Evolutionary conservation across 164 flowering plant species (phyloP).

Genomic region (Macadamia tetraphylla): DNA sequence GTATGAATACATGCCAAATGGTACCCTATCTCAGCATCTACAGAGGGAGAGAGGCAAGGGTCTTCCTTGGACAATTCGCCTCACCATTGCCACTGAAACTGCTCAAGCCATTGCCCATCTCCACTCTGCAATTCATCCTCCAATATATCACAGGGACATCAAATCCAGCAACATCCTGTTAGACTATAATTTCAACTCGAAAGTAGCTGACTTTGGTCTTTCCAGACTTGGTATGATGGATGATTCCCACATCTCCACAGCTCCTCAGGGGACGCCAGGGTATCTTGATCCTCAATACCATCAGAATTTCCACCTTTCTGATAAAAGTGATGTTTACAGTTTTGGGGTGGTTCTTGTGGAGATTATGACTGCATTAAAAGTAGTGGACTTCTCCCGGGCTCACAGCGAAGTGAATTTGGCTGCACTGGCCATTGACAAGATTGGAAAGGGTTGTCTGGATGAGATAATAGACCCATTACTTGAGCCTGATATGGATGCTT

Average conservation of each 20-base stretch:
- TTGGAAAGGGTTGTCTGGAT: conserved; percentile 54
- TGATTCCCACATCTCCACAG: conserved; percentile 76
- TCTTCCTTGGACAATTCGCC: conserved; percentile 64
- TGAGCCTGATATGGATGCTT: conserved; percentile 38
- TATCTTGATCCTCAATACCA: conserved; percentile 93
- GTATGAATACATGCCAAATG: conserved; percentile 92
- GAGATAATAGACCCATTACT: conserved; percentile 76
- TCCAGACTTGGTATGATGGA: conserved; percentile 63
- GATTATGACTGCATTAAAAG: conserved; percentile 73
- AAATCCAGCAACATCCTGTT: conserved; percentile 88
- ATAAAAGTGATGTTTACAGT: conserved; percentile 91
- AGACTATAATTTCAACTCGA: conserved; percentile 55
- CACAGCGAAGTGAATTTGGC: conserved; percentile 75
- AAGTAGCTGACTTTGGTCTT: conserved; percentile 92
- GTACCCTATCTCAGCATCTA: conserved; percentile 74
- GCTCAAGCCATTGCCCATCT: conserved; percentile 79
- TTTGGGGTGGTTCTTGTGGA: conserved; percentile 89
- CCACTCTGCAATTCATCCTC: conserved; percentile 68
- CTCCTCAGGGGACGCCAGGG: conserved; percentile 98
- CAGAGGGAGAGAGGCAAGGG: conserved; percentile 55
- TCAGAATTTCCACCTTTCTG: conserved; percentile 74
- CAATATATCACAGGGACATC: conserved; percentile 83
- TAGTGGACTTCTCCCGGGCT: conserved; percentile 61
- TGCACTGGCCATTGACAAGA: conserved; percentile 56
- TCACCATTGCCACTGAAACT: conserved; percentile 75